Base-by-base conservation (phyloP, 1,139 yeast genomes). In the Yamadazyma aaseri region DNA sequence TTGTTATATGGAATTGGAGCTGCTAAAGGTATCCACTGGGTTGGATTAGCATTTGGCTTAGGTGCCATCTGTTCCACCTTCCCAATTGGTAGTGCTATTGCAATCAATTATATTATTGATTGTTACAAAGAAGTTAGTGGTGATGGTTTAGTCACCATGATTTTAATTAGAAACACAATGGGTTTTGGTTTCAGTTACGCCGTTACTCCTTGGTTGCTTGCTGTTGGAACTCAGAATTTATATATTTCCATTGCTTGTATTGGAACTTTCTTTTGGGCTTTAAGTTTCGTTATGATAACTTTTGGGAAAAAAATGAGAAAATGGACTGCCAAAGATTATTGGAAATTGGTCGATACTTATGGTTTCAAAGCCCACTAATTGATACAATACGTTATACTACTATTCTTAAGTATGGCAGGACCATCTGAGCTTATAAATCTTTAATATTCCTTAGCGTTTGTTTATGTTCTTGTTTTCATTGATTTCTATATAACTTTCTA, bases 1-100 rank as follows among this genome's bases (percentile, higher is more conserved):
- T 36, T 51, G 12, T 43, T 51, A 20, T 51, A 50, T 40, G 55
- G 56, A 10, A 50, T 51, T 20, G 56, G 56, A 5, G 55, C 55
- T 4, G 40, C 29, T 10, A 35, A 50, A 17, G 52, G 53, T 6
- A 49, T 51, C 28, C 55, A 51, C 38, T 51, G 56, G 55, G 47
- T 51, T 29, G 56, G 56, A 2, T 40, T 50, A 21, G 52, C 50
- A n/a, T 49, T 51, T 35, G 55, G 55, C 7, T 38, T 50, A 17
- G 55, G 48, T 2, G 39, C 46, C 27, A 48, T 51, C 34, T 48
- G 51, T n/a, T 46, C 54, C 6, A 46, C 53, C 20, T 52, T 51
- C 33, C 49, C 51, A 14, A 46, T 50, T 24, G 56, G 55, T 1
- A 44, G 51, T 32, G 55, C 51, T 12, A 50, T 45, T 26, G 51